Base-by-base conservation (phyloP, 1,139 yeast genomes). In the Kluyveromyces marxianus region DNA sequence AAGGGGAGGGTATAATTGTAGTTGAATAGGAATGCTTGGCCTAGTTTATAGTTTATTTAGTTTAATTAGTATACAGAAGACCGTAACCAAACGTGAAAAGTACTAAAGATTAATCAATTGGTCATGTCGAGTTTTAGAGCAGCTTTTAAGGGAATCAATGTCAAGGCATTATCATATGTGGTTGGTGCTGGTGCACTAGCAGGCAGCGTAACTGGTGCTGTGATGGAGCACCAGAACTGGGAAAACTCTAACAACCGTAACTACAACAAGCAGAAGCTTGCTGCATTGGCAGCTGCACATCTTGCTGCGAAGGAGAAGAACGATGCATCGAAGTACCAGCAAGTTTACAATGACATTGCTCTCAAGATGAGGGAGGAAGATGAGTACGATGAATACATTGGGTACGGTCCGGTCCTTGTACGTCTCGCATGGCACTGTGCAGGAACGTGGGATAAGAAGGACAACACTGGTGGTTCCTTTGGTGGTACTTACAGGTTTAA, bases 401-500 rank as follows among this genome's bases (percentile, higher is more conserved):
- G 90, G 8, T 79, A 79, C 59, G 89, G 85, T 30, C 83, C 82
- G 7, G 75, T 79, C 42, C 69, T 83, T 46, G 74, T 77, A 39
- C 76, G 94, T 61, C 72, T 83, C 50, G 83, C 90, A 43, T 84
- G 92, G 92, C 94, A 84, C 66, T 56, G 78, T 5, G 73, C 83
- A 34, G 94, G 92, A 46, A 81, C 92, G 33, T 84, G 71, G 64
- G 77, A 78, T 55, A 75, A 75, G 65, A 62, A 68, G 40, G 76
- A 75, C 53, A 69, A 74, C 45, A 59, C 75, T 7, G 96, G 96
- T 55, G 97, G 97, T 35, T 81, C 94, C 4, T 83, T 67, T 63
- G 86, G 84, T 49, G 96, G 95, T 55, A 83, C 96, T 44, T 85
- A 87, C 85, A 72, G 87, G 56, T 81, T 72, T 60, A 62, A 72